Conservation (phyloP, 2,329 filamentous ascomycete species). For the Malbranchea zuffiana region DNA sequence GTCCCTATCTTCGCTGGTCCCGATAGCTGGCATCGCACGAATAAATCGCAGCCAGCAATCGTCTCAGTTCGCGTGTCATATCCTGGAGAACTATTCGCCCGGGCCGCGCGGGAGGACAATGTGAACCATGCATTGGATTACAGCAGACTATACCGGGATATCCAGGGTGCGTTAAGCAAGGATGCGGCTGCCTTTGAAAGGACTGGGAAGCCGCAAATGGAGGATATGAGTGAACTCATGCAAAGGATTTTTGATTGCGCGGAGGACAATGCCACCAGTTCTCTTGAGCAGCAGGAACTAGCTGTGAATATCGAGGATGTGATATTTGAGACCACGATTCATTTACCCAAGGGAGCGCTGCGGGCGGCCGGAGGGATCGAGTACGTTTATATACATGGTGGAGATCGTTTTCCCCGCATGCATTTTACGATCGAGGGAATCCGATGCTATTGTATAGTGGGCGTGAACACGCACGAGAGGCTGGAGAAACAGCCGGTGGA, state of each 20-base stretch:
- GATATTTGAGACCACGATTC: slow-evolving; percentile 21
- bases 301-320: neutral
- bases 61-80: slow-evolving; percentile 36
- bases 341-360: slow-evolving; percentile 37
- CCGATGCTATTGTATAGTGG: slow-evolving; percentile 38
- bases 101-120: slow-evolving; percentile 34
- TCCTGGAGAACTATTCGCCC: slow-evolving; percentile 27
- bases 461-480: slow-evolving; percentile 44
- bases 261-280: neutral
- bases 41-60: slow-evolving; percentile 37
- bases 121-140: slow-evolving; percentile 38
- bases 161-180: slow-evolving; percentile 19
- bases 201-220: neutral
- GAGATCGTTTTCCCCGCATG: slow-evolving; percentile 23
- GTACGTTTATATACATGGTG: slow-evolving; percentile 26
- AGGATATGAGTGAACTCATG: neutral
- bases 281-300: too few relatives aligned
- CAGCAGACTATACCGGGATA: slow-evolving; percentile 36
- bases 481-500: slow-evolving; percentile 41
- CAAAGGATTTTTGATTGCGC: neutral
- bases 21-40: slow-evolving; percentile 37
- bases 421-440: slow-evolving; percentile 35
- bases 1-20: slow-evolving; percentile 33
- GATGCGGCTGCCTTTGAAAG: neutral
- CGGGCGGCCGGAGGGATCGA: slow-evolving; percentile 34